Conservation (phyloP, 805 yeast species). For the Cephaloascus fragrans region DNA sequence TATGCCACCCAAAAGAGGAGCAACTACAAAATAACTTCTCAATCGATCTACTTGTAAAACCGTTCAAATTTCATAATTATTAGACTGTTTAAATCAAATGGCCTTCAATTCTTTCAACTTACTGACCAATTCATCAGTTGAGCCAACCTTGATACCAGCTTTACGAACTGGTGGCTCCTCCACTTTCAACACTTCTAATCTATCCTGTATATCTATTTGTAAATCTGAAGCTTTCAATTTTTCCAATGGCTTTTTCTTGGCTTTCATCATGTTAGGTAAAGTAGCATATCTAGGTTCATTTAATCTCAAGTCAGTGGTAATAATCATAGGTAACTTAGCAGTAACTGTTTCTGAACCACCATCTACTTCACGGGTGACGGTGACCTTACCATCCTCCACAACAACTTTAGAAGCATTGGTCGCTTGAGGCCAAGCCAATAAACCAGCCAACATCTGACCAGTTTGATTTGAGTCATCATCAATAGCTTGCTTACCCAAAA, state of each 20-base stretch:
- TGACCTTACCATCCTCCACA: conserved; percentile 43
- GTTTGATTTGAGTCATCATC: conserved; percentile 94
- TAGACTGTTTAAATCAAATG: no score
- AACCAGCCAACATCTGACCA: conserved; percentile 93
- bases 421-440: conserved; percentile 93
- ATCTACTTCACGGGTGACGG: conserved; percentile 87
- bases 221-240: conserved; percentile 53
- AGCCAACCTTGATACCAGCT: conserved; percentile 72
- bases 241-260: conserved; percentile 90
- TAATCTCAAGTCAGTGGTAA: conserved; percentile 89
- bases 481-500: conserved; percentile 93
- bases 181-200: conserved; percentile 62
- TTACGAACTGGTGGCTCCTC: conserved; percentile 79
- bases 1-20: no score
- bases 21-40: no score
- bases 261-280: conserved; percentile 95
- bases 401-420: conserved; percentile 87
- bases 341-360: conserved; percentile 84
- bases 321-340: conserved; percentile 72
- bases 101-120: conserved; percentile 75
- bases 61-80: no score
- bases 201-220: conserved; percentile 52
- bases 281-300: conserved; percentile 96
- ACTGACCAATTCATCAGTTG: conserved; percentile 73
- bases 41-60: no score